A percentile compares a stretch with the other conserved stretches of the same genome.
phyloP scores from a whole-genome alignment of 495 filamentous ascomycete species.

The Rusavskia elegans region DNA sequence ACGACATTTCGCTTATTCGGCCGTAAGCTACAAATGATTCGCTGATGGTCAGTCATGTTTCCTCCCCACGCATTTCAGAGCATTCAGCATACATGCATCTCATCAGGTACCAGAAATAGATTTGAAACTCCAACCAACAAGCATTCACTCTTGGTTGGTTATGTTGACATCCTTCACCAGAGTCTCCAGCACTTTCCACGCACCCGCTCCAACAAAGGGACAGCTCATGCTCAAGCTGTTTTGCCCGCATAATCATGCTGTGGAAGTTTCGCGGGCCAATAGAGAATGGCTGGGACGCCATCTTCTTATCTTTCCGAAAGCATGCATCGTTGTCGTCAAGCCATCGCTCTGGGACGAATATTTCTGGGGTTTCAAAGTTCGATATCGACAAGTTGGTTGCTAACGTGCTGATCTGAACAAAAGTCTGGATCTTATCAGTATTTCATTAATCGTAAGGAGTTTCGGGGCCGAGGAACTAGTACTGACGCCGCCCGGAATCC shows the following conservation, averaged over 20 bases:
- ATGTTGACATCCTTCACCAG: background rate
- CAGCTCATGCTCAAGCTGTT: background rate
- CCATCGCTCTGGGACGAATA: conserved; percentile 11
- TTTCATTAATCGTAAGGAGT: conserved; percentile 3
- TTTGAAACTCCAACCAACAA: background rate
- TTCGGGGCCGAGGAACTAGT: background rate
- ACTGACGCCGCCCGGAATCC: conserved; percentile 11
- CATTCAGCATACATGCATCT: background rate
- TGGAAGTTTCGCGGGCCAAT: conserved; percentile 4
- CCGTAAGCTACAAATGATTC: too few species aligned
- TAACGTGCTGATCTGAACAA: conserved; percentile 18
- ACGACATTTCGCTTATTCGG: too few species aligned
- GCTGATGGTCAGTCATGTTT: too few species aligned
- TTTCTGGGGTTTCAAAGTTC: conserved; percentile 7
- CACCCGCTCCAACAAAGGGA: background rate
- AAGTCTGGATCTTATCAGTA: conserved; percentile 17
- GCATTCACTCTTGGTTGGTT: background rate
- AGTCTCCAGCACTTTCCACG: too few species aligned
- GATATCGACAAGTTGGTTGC: conserved; percentile 17
- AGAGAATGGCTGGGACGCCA: conserved; percentile 7
- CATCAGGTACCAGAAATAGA: background rate
- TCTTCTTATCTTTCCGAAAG: background rate
- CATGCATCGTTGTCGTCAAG: background rate
- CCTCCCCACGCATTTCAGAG: too few species aligned
- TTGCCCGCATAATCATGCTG: conserved; percentile 1